Base-by-base conservation (phyloP, 2,329 filamentous ascomycete species). In the Aureobasidium sp. region DNA sequence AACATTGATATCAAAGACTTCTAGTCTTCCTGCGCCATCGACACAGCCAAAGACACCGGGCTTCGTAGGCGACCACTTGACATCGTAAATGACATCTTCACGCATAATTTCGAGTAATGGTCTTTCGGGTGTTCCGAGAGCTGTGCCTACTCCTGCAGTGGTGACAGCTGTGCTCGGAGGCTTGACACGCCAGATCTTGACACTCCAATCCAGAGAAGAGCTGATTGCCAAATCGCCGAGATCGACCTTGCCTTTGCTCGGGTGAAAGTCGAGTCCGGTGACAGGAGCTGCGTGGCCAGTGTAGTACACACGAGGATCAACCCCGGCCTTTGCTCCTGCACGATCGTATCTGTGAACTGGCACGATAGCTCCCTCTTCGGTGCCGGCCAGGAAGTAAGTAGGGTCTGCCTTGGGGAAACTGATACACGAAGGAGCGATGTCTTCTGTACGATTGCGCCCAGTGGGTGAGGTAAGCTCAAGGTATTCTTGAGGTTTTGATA, bases 341-440 rank as follows among this genome's bases (percentile, higher is more conserved):
- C 95, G 90, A 75, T 99, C 94, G 76, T 99, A 99, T 64, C 94
- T 84, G 74, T 99, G 94, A 72, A 95, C 97, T 0, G 94, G 92
- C 75, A 94, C 96, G 66, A 99, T 97, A 49, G 88, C 88, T 55
- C 95, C 95, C 78, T 99, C 94, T 77, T 99, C 94, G 32, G 92
- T 96, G 44, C 95, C 94, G 37, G 96, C 89, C 3, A 99, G 85
- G 80, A 99, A 99, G 75, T 96, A 97, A 0, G 94, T 99, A 3
- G 94, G 94, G 70, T 99, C 95, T 0, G 91, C 89, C 69, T 93
- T 86, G 0, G 94, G 94, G 77, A 99, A 99, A 16, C 91, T 90
- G 77, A 99, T 89, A 74, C 90, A 96, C 0, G 91, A 96, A 2
- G 95, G 94, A 60, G 91, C 91, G 54, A 99, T 86, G 70, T 99